A percentile compares a stretch with the other conserved stretches of the same genome.
phyloP scores from a whole-genome alignment of 73 alveolate species.

The Blepharisma japonicum region DNA sequence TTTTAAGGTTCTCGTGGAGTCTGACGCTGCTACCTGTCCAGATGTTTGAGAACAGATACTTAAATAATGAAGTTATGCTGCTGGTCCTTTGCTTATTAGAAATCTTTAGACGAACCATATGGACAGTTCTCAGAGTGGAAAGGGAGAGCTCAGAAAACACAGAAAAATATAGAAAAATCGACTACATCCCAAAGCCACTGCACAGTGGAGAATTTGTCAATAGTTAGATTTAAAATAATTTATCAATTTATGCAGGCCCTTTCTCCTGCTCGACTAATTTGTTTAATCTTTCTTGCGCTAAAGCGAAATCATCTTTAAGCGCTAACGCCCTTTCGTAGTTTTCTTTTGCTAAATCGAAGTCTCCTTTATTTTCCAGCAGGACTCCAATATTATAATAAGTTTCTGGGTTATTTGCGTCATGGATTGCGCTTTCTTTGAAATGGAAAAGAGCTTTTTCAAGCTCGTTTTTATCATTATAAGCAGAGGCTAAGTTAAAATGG shows the following conservation, averaged over 20 bases:
- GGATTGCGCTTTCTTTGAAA: slow-evolving; percentile 57
- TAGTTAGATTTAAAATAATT: not conserved
- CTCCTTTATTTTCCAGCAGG: slow-evolving; percentile 30
- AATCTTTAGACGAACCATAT: slow-evolving; percentile 12
- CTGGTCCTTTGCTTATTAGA: not conserved
- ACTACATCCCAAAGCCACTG: slow-evolving; percentile 16
- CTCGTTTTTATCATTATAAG: slow-evolving; percentile 73
- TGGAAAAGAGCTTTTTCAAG: slow-evolving; percentile 62
- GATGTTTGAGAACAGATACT: slow-evolving; percentile 9
- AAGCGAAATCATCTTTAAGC: slow-evolving; percentile 28
- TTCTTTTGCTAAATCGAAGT: slow-evolving; percentile 16
- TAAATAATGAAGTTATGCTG: not conserved
- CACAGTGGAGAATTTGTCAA: slow-evolving; percentile 4
- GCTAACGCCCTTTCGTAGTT: slow-evolving; percentile 29
- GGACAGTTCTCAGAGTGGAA: slow-evolving; percentile 21
- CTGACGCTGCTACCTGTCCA: not conserved
- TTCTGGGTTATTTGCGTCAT: slow-evolving; percentile 50
- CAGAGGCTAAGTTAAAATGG: slow-evolving; percentile 75
- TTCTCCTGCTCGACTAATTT: not conserved
- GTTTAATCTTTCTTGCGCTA: slow-evolving; percentile 38
- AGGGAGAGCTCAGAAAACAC: slow-evolving; percentile 25
- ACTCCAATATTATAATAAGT: slow-evolving; percentile 55
- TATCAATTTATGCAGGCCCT: not conserved
- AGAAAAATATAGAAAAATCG: slow-evolving; percentile 26
- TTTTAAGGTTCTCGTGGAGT: slow-evolving; percentile 4